Percentiles rank a stretch among this genome's conserved stretches.
These are phyloP conservation scores for Grosmannia huntii DNA, from an alignment of 2,329 filamentous ascomycete species.

Conservation along the genomic window DNA sequence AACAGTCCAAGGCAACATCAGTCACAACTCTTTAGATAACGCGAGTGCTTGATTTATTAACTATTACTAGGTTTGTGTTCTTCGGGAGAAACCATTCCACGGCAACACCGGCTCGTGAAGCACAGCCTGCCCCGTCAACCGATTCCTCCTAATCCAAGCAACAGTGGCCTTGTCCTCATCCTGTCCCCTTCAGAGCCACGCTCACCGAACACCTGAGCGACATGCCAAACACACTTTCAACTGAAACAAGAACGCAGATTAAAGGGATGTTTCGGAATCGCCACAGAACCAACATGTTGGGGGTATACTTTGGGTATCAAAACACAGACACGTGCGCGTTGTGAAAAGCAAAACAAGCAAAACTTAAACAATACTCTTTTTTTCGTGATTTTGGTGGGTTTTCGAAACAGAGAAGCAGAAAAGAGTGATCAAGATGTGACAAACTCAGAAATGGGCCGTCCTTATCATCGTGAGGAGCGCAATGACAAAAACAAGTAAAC, in stretches of 20 bases:
- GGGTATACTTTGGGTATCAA: conserved; percentile 3
- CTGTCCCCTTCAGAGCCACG: background rate
- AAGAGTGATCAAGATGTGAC: background rate
- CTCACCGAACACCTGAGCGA: background rate
- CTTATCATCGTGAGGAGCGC: background rate
- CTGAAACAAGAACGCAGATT: background rate
- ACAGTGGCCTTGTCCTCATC: background rate
- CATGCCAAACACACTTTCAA: background rate
- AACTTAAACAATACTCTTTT: background rate
- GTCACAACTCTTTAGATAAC: background rate
- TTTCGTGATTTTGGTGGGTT: background rate
- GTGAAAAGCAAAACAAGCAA: background rate
- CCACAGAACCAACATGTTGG: background rate
- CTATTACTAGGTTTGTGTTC: conserved; percentile 2
- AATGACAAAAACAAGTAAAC: background rate
- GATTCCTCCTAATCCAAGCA: background rate
- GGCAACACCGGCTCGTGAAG: background rate
- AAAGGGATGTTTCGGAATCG: background rate
- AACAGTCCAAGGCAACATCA: background rate
- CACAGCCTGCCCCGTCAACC: background rate
- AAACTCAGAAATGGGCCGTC: background rate
- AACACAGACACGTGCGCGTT: background rate
- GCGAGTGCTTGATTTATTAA: conserved; percentile 1
- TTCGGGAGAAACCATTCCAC: background rate
- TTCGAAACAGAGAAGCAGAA: conserved; percentile 1